Base-by-base conservation (phyloP, 169 alveolate species). In the Cryptosporidium baileyi region DNA sequence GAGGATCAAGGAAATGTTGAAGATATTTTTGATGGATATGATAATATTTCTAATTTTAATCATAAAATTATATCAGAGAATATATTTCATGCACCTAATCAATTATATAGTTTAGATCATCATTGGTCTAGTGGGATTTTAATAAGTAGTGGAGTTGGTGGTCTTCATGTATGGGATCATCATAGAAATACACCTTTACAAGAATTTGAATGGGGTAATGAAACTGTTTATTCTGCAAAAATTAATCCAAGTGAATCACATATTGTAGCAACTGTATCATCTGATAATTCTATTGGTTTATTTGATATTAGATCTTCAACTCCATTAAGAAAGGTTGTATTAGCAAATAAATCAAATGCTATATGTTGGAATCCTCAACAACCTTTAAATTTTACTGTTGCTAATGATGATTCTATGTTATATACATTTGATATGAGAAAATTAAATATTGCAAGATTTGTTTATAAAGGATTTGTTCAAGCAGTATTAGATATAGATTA, bases 401-500 rank as follows among this genome's bases (percentile, higher is more conserved):
- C 99, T 26, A 97, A 96, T 90, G 99, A 98, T 82, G 99, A 98
- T 91, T 93, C 97, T 28, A 97, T 97, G 92, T 90, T 97, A 40
- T 98, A 98, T 91, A 96, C 99, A 22, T 98, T 96, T 91, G 99
- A 98, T 89, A 96, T 97, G 97, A 93, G 99, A 82, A 94, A 95
- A 67, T 91, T 96, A 74, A 92, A 95, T 60, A 82, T 91, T 52
- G 98, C 99, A 30, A 93, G 94, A 88, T 82, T 95, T 90, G 96
- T 97, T 28, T 99, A 97, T 89, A 96, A 96, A 85, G 98, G 94
- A 30, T 95, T 95, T 89, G 93, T 94, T 49, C 94, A 95, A 88
- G 95, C 98, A 0, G 98, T 95, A 90, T 92, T 97, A 61, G 98
- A 96, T 81, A 93, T 97, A 5, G 99, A 97, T 85, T 96, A 91